phyloP scores from a whole-genome alignment of 2,329 filamentous ascomycete species.

The Talaromyces sp. region DNA sequence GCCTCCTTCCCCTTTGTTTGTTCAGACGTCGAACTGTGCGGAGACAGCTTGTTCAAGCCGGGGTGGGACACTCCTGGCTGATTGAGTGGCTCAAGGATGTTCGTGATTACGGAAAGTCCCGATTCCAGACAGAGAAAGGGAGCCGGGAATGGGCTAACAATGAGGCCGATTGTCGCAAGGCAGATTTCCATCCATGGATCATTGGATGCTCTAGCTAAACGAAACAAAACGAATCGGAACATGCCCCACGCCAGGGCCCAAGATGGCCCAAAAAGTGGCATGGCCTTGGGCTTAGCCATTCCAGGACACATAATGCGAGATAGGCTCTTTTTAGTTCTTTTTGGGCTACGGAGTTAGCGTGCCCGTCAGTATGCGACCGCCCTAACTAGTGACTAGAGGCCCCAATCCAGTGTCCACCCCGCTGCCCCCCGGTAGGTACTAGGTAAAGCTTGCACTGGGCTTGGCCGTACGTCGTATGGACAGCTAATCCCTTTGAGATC shows the following conservation, averaged over 20 bases:
- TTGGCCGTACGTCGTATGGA: background rate
- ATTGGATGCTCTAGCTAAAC: background rate
- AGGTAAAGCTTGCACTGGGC: background rate
- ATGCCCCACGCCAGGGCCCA: background rate
- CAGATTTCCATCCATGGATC: background rate
- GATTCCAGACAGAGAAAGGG: background rate
- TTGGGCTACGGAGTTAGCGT: no score
- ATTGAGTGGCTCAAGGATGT: background rate
- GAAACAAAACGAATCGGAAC: background rate
- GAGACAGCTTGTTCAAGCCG: background rate
- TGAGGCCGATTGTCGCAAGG: conserved; percentile 2
- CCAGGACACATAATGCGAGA: conserved; percentile 10
- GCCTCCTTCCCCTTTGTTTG: background rate
- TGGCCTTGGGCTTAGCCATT: background rate
- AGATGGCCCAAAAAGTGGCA: background rate
- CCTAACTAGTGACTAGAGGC: background rate
- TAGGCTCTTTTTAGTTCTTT: conserved; percentile 8
- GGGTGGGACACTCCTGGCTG: background rate
- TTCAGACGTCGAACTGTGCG: background rate
- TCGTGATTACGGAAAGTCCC: background rate
- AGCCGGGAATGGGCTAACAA: background rate
- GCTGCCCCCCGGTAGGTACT: no score
- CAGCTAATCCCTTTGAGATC: background rate
- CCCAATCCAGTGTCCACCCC: background rate
- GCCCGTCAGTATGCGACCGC: background rate